Base-by-base conservation (phyloP, 2,329 filamentous ascomycete species). In the Hypoxylon sp. region DNA sequence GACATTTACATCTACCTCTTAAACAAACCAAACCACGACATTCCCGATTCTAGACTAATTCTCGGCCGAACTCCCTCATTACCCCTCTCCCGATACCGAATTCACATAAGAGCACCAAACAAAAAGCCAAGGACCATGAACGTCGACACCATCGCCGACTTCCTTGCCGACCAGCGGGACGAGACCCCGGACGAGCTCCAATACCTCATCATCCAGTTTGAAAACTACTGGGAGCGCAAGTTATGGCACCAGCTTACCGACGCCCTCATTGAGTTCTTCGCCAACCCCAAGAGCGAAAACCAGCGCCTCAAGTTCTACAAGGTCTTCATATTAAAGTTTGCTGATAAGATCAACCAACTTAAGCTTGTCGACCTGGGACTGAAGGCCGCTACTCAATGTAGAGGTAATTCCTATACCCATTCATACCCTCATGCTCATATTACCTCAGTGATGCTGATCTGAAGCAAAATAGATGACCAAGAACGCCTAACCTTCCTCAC, bases 221-320 rank as follows among this genome's bases (percentile, higher is more conserved):
- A 99, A 85, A 94, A 97, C 80, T 93, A 90, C 79, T 99, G 96
- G 96, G 96, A 99, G 86, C 91, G 95, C 77, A 98, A 98, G 85
- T 88, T 99, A 83, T 99, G 96, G 96, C 96, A 99, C 85, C 95
- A 99, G 84, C 91, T 99, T 74, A 99, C 96, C 37, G 92, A 97
- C 78, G 86, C 91, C 59, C 88, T 99, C 63, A 86, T 97, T 75
- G 88, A 92, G 74, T 98, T 95, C 88, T 99, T 98, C 85, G 90
- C 91, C 77, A 84, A 93, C 75, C 88, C 92, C 49, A 89, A 91
- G 78, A 98, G 95, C 82, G 91, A 90, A 63, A 86, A 89, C 65
- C 94, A 97, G 84, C 91, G 95, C 78, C 88, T 99, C 84, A 86
- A 90, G 67, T 92, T 99, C 82, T 99, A 96, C 87, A 94, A 96